Evolutionary conservation across 2,329 filamentous ascomycete species (phyloP).

Genomic region (Penicillium sp.): DNA sequence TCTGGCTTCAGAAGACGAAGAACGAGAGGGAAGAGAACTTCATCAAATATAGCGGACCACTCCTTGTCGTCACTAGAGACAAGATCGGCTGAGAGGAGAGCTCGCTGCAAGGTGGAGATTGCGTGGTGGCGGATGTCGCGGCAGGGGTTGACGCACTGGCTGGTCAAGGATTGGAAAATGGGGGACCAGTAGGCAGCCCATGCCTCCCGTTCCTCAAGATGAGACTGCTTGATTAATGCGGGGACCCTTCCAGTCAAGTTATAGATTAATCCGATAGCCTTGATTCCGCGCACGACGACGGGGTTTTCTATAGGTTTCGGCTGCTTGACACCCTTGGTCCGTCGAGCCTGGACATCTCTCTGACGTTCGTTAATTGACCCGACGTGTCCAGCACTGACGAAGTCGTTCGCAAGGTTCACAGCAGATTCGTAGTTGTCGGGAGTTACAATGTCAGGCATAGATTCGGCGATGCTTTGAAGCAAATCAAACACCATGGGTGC

Average conservation of each 20-base stretch:
- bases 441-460: slow-evolving; percentile 75
- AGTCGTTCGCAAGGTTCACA: slow-evolving; percentile 80
- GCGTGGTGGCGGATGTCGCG: slow-evolving; percentile 88
- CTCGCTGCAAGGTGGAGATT: slow-evolving; percentile 79
- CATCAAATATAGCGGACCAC: slow-evolving; percentile 92
- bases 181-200: slow-evolving; percentile 99
- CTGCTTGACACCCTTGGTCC: slow-evolving; percentile 53
- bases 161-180: slow-evolving; percentile 82
- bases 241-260: slow-evolving; percentile 79
- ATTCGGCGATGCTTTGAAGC: slow-evolving; percentile 72
- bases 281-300: slow-evolving; percentile 71
- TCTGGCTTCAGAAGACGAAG: slow-evolving; percentile 86
- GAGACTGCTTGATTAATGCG: slow-evolving; percentile 84
- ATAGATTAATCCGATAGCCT: slow-evolving; percentile 78
- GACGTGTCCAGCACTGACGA: slow-evolving; percentile 77
- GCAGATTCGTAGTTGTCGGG: slow-evolving; percentile 94
- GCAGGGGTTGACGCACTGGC: slow-evolving; percentile 91
- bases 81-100: slow-evolving; percentile 79
- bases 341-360: slow-evolving; percentile 54
- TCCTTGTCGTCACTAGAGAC: slow-evolving; percentile 80
- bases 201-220: slow-evolving; percentile 83
- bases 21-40: slow-evolving; percentile 91
- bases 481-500: slow-evolving; percentile 81
- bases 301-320: slow-evolving; percentile 64
- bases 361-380: slow-evolving; percentile 69